phyloP scores from a whole-genome alignment of 306 rosid species.

The Lathyrus sativus region DNA sequence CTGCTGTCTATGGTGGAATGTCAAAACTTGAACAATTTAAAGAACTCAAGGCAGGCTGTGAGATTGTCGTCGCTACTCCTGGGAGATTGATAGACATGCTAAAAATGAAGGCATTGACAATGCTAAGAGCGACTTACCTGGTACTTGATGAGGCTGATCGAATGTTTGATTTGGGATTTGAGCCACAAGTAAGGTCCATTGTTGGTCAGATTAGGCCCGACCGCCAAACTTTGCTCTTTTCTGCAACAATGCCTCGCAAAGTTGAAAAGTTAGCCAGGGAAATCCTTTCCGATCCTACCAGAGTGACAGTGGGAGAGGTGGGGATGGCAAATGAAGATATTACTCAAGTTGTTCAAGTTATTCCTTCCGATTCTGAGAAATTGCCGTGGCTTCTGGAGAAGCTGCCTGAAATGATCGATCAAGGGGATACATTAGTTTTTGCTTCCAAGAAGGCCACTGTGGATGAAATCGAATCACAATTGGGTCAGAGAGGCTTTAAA shows the following conservation, averaged over 20 bases:
- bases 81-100: slow-evolving; percentile 96
- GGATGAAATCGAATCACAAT: slow-evolving; percentile 87
- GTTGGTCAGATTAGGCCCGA: slow-evolving; percentile 99
- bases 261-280: slow-evolving; percentile 97
- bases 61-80: slow-evolving; percentile 94
- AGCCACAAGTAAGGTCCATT: slow-evolving; percentile 94
- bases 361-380: slow-evolving; percentile 87
- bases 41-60: slow-evolving; percentile 98
- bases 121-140: slow-evolving; percentile 85
- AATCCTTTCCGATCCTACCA: slow-evolving; percentile 81
- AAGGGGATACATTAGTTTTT: slow-evolving; percentile 91
- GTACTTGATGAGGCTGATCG: slow-evolving; percentile 99
- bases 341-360: slow-evolving; percentile 90
- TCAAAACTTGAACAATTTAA: slow-evolving; percentile 94
- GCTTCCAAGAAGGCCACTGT: slow-evolving; percentile 93
- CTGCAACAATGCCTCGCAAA: slow-evolving; percentile 95
- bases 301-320: slow-evolving; percentile 96
- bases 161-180: slow-evolving; percentile 99
- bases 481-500: slow-evolving; percentile 68
- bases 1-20: slow-evolving; percentile 99
- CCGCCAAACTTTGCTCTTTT: slow-evolving; percentile 92
- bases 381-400: slow-evolving; percentile 86
- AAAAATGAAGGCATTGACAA: slow-evolving; percentile 87
- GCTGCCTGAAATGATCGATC: slow-evolving; percentile 83
- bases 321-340: slow-evolving; percentile 99